phyloP scores from a whole-genome alignment of 208 protist genomes.

The Wallacemonas sp. region DNA sequence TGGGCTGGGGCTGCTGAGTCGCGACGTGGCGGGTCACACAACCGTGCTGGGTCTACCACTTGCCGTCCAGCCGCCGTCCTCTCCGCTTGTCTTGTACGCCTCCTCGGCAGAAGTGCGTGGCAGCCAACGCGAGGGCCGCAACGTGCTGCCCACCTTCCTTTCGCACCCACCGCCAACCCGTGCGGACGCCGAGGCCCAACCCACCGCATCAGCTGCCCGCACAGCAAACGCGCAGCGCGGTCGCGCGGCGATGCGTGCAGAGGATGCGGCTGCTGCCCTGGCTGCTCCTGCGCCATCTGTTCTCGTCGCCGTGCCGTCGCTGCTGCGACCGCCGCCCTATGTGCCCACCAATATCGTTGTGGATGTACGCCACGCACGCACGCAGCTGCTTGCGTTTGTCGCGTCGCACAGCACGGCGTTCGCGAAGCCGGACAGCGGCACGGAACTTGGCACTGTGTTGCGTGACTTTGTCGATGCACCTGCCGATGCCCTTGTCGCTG shows the following conservation, averaged over 20 bases:
- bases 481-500: background rate
- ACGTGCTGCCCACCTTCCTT: too few species aligned
- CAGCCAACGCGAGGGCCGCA: too few species aligned
- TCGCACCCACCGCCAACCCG: too few species aligned
- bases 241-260: too few species aligned
- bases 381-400: constrained; percentile 24
- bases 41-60: constrained; percentile 37
- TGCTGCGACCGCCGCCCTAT: constrained; percentile 49
- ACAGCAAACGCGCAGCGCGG: too few species aligned
- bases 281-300: too few species aligned
- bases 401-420: constrained; percentile 14
- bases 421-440: constrained; percentile 9
- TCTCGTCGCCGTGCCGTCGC: background rate
- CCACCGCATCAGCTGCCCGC: too few species aligned
- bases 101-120: too few species aligned
- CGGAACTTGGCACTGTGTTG: constrained; percentile 25
- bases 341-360: constrained; percentile 47
- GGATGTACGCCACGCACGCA: constrained; percentile 27
- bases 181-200: too few species aligned
- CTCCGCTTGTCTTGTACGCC: too few species aligned
- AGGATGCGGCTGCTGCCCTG: too few species aligned
- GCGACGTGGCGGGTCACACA: constrained; percentile 56
- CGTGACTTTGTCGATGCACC: constrained; percentile 17
- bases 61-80: background rate
- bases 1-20: constrained; percentile 40